These are phyloP conservation scores for Solanum raphanifolium DNA, from an alignment of 257 asterid genomes.

Conservation along the genomic window DNA sequence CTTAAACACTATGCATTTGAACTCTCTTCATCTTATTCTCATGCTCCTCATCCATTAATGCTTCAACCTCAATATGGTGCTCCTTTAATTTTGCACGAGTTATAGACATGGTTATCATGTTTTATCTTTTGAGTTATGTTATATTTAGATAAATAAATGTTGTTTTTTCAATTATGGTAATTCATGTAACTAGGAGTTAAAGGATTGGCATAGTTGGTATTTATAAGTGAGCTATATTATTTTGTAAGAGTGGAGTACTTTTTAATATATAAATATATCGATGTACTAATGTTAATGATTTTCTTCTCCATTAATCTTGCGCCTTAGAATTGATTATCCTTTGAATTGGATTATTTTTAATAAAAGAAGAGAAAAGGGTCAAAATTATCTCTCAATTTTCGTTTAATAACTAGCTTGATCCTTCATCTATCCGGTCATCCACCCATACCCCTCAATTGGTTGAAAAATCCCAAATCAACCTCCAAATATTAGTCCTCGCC, in stretches of 20 bases:
- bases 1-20: slow-evolving; percentile 5
- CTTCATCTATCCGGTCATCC: background rate
- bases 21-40: slow-evolving; percentile 10
- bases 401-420: background rate
- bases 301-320: background rate
- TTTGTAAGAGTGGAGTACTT: background rate
- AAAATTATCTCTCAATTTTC: too few relatives aligned
- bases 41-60: slow-evolving; percentile 7
- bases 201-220: background rate
- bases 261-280: too few relatives aligned
- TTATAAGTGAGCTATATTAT: background rate
- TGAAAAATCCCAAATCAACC: background rate
- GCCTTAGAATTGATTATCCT: too few relatives aligned
- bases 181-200: background rate
- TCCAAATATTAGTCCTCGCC: background rate
- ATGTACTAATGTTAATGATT: too few relatives aligned
- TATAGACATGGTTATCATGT: background rate
- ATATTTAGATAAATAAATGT: background rate
- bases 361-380: background rate
- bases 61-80: slow-evolving; percentile 20
- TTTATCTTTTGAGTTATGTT: background rate
- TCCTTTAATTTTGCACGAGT: slow-evolving; percentile 6
- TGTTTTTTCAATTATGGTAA: background rate
- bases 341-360: too few relatives aligned
- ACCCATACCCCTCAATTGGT: background rate